Conservation (phyloP, 352 stramenopile species). For the Plasmopara muralis region DNA sequence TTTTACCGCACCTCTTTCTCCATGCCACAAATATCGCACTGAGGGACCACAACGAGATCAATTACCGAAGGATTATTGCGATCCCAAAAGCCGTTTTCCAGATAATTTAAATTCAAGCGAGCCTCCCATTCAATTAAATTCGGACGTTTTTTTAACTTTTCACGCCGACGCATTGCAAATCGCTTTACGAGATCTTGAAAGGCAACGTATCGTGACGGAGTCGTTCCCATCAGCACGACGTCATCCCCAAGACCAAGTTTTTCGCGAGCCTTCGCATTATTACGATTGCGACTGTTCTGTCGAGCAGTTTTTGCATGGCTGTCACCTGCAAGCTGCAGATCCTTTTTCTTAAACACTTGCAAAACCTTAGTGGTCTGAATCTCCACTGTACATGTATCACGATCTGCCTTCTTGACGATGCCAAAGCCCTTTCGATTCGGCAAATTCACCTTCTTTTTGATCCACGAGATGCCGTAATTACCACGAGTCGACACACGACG, state of each 20-base stretch:
- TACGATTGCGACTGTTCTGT: constrained; percentile 50
- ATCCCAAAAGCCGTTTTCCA: constrained; percentile 50
- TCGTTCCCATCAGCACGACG: constrained; percentile 76
- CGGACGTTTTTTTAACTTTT: constrained; percentile 81
- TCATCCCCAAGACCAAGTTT: constrained; percentile 65
- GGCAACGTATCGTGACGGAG: constrained; percentile 60
- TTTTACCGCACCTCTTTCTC: constrained; percentile 64
- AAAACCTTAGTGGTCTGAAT: constrained; percentile 61
- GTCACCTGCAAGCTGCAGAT: constrained; percentile 72
- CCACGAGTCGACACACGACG: constrained; percentile 66
- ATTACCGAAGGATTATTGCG: constrained; percentile 47
- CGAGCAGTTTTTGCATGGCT: constrained; percentile 44
- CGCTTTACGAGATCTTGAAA: constrained; percentile 85
- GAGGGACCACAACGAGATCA: constrained; percentile 61
- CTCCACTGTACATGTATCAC: constrained; percentile 82
- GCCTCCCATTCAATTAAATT: constrained; percentile 76
- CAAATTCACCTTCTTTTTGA: constrained; percentile 77
- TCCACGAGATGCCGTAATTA: constrained; percentile 85
- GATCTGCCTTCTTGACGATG: constrained; percentile 77
- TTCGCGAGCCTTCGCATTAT: constrained; percentile 68
- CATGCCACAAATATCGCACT: constrained; percentile 74
- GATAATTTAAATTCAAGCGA: constrained; percentile 55
- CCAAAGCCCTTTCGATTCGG: constrained; percentile 69
- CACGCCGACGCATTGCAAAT: constrained; percentile 72
- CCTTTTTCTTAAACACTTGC: constrained; percentile 84